Conservation (phyloP, 257 asterid genomes). For the Nicotiana attenuata region DNA sequence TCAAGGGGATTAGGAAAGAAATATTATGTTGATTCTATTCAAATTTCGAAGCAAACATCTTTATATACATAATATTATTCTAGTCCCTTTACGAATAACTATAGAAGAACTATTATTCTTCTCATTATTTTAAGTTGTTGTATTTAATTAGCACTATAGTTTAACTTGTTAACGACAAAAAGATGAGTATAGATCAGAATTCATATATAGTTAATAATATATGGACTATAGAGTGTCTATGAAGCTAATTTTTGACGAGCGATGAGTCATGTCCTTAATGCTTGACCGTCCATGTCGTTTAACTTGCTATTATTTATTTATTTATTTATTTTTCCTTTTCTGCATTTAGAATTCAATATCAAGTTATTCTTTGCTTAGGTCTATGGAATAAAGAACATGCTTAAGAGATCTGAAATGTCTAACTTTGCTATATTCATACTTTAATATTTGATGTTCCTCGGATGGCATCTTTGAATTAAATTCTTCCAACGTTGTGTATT, state of each 20-base stretch:
- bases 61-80: conserved; percentile 12
- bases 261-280: neutral
- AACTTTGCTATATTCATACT: conserved; percentile 9
- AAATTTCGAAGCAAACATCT: conserved; percentile 32
- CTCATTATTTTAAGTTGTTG: conserved; percentile 12
- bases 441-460: neutral
- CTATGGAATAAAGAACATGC: conserved; percentile 8
- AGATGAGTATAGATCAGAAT: neutral
- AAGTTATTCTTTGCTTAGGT: conserved; percentile 1
- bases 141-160: neutral
- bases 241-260: neutral
- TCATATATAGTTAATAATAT: neutral
- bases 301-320: neutral
- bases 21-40: neutral
- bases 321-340: neutral
- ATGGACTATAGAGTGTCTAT: neutral
- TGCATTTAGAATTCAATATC: neutral
- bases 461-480: neutral
- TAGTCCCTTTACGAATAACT: conserved; percentile 24
- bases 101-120: conserved; percentile 46
- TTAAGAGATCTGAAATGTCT: conserved; percentile 8
- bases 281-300: conserved; percentile 12
- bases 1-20: conserved; percentile 9
- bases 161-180: conserved; percentile 11
- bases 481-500: neutral